Percentiles rank a stretch among this genome's conserved stretches.
These are phyloP conservation scores for Fragaria nilgerrensis DNA, from an alignment of 306 rosid genomes.

Conservation along the genomic window DNA sequence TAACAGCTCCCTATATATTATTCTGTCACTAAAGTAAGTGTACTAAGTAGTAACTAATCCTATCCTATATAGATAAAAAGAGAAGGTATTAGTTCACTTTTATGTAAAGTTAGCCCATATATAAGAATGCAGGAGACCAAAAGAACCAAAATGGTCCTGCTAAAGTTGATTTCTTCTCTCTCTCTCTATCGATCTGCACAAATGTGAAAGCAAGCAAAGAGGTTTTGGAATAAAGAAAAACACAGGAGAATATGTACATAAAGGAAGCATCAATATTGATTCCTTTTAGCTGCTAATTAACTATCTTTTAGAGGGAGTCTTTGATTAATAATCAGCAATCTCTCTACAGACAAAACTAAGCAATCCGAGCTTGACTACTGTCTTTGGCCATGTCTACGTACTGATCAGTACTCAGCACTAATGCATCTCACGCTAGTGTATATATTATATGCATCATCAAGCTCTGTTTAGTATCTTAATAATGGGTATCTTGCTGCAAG, in stretches of 20 bases:
- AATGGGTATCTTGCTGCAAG: background rate
- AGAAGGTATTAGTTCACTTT: background rate
- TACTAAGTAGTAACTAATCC: background rate
- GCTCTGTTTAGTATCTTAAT: background rate
- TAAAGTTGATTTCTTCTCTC: conserved; percentile 30
- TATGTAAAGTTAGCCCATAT: conserved; percentile 4
- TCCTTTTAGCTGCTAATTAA: conserved; percentile 18
- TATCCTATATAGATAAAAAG: background rate
- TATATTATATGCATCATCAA: no score
- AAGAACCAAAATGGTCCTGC: conserved; percentile 41
- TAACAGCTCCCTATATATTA: no score
- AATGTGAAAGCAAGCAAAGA: conserved; percentile 50
- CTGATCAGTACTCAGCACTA: background rate
- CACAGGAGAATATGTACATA: conserved; percentile 3
- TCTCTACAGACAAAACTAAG: conserved; percentile 4
- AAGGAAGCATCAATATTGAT: conserved; percentile 43
- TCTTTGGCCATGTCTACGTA: conserved; percentile 11
- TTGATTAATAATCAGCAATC: background rate
- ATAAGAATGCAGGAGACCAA: conserved; percentile 54
- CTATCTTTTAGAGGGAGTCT: background rate
- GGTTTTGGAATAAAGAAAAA: conserved; percentile 58
- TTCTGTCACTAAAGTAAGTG: background rate
- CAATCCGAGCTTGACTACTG: conserved; percentile 33
- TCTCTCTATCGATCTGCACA: background rate
- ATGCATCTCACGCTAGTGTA: background rate